Evolutionary conservation across 1,284 basidiomycete genomes (phyloP).

Genomic region (Moesziomyces aphidis): DNA sequence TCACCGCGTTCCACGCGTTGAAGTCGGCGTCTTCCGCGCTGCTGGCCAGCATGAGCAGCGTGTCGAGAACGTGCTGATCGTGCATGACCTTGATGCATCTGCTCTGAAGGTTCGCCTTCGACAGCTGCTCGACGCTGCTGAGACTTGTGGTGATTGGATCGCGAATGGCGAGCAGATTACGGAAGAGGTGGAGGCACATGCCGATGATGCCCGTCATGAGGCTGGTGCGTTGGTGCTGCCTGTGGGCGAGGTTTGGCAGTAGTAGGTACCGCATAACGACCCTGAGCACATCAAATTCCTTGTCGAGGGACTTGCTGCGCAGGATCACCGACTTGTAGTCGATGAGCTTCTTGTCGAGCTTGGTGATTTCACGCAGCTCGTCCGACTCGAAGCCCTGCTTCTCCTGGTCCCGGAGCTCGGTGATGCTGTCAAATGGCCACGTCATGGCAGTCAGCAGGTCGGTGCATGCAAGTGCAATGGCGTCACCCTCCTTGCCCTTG

Average conservation of each 20-base stretch:
- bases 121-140: constrained; percentile 51
- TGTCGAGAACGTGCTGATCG: constrained; percentile 57
- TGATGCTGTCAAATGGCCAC: constrained; percentile 64
- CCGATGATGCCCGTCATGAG: constrained; percentile 61
- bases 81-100: constrained; percentile 58
- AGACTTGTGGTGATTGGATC: constrained; percentile 60
- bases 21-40: constrained; percentile 59
- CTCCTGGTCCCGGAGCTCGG: constrained; percentile 58
- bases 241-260: constrained; percentile 60
- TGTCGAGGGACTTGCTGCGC: constrained; percentile 43
- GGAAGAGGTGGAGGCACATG: constrained; percentile 66
- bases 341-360: constrained; percentile 54
- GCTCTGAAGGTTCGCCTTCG: constrained; percentile 62
- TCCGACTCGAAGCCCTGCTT: constrained; percentile 57
- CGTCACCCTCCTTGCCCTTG: constrained; percentile 43
- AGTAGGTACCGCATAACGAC: constrained; percentile 60
- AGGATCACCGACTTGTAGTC: constrained; percentile 66
- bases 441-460: constrained; percentile 67
- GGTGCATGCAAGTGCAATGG: constrained; percentile 65
- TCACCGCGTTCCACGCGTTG: constrained; percentile 61
- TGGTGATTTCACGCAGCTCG: constrained; percentile 45
- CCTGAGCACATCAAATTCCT: constrained; percentile 53
- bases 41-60: constrained; percentile 63
- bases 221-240: constrained; percentile 56
- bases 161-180: constrained; percentile 65